Evolutionary conservation across 2,329 filamentous ascomycete species (phyloP), one percentile per base, ranked within the genome.

Genomic region (Ceratocystis alfenasii): DNA sequence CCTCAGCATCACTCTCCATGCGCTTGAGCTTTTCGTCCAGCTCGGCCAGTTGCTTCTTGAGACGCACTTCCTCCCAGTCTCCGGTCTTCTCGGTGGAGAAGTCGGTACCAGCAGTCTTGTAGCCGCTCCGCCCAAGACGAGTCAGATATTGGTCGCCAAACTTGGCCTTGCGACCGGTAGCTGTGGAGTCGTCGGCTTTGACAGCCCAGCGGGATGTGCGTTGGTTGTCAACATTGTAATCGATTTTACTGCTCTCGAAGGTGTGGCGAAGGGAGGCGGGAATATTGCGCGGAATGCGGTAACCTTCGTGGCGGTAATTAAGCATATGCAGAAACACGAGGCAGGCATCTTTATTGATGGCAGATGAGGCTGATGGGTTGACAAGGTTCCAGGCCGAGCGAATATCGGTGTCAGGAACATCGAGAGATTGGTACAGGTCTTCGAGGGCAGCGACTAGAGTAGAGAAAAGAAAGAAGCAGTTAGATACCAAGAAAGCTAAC

Each of bases 101-200:
- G 77, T 99, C 92, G 1, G 94, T 99, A 30, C 94, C 94, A 50
- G 87, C 80, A 7, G 88, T 84, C 73, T 89, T 87, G 77, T 94
- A 93, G 67, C 83, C 87, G 70, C 87, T 86, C 72, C 92, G 88
- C 64, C 94, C 94, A 48, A 99, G 81, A 12, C 94, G 87, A 68
- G 89, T 95, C 66, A 99, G 83, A 76, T 97, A 99, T 69, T 95
- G 89, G 75, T 99, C 94, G 70, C 94, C 94, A 73, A 99, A 99
- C 78, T 96, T 96, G 71, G 91, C 88, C 78, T 99, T 99, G 73
- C 89, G 88, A 67, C 93, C 92, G 0, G 90, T 94, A 45, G 83
- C 78, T 0, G 93, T 96, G 70, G 83, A 83, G 63, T 95, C 90
- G 73, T 92, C 89, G 61, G 87, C 84, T 69, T 87, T 85, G 68